Conservation (phyloP, 305 asterid species). For the Petunia hybrid region DNA sequence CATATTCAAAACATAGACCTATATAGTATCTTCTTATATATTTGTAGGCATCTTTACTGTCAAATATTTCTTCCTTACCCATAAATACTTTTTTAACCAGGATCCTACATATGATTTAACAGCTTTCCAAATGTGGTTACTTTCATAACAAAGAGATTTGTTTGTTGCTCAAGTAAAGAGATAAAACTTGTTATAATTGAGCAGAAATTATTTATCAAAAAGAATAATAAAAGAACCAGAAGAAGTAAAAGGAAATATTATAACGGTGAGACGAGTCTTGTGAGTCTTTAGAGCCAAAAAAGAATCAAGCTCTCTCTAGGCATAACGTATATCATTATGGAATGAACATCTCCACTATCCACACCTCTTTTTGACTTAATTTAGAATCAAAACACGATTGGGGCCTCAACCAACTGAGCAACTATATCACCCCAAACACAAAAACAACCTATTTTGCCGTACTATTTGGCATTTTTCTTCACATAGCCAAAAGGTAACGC, state of each 20-base stretch:
- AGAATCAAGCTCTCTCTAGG: slow-evolving; percentile 29
- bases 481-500: no score
- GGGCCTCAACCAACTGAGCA: no score
- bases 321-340: slow-evolving; percentile 23
- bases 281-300: neutral
- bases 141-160: no score
- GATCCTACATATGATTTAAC: neutral
- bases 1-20: no score
- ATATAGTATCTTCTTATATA: no score
- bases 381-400: neutral
- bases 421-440: no score
- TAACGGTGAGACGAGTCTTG: neutral
- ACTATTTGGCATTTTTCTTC: no score
- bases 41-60: no score
- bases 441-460: no score
- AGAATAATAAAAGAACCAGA: neutral
- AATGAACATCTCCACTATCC: neutral
- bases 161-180: slow-evolving; percentile 12
- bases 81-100: neutral
- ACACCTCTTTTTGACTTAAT: neutral
- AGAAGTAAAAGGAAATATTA: no score
- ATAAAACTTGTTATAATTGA: slow-evolving; percentile 3
- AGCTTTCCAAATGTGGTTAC: no score
- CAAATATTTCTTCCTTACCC: no score
- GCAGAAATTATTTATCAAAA: neutral